These are phyloP conservation scores for Pythium dissotocum DNA, from an alignment of 352 stramenopile species.

Conservation along the genomic window DNA sequence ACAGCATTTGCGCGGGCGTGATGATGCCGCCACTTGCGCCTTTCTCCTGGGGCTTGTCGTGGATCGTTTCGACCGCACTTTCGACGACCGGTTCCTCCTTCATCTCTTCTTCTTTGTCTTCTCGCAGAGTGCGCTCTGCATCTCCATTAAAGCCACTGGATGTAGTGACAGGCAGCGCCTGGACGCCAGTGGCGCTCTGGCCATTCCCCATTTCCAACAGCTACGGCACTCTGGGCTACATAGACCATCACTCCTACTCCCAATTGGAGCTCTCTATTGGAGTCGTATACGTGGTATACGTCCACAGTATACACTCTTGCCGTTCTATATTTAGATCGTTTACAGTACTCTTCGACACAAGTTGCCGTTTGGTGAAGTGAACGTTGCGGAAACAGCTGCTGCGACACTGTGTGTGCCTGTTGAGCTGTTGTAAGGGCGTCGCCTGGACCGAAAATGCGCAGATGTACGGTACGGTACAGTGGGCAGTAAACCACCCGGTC, in stretches of 20 bases:
- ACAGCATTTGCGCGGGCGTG: constrained; percentile 33
- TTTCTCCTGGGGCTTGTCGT: background rate
- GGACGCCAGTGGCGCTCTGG: background rate
- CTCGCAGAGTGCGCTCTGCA: background rate
- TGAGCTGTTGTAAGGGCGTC: background rate
- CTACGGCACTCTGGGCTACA: background rate
- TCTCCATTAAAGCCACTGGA: background rate
- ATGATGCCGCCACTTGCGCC: background rate
- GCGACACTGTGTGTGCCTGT: constrained; percentile 2
- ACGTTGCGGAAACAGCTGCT: constrained; percentile 3
- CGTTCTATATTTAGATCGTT: background rate
- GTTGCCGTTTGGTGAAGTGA: background rate
- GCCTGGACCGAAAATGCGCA: constrained; percentile 2
- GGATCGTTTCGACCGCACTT: background rate
- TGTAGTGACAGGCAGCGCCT: background rate
- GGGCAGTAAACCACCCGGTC: background rate
- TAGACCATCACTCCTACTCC: background rate
- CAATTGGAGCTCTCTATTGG: background rate
- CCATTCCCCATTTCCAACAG: constrained; percentile 1
- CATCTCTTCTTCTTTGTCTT: constrained; percentile 1
- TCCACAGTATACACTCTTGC: background rate
- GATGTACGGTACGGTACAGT: background rate
- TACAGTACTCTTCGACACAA: background rate
- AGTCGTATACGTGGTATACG: background rate
- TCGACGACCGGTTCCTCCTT: background rate